Percentiles rank a stretch among this genome's conserved stretches.
Evolutionary conservation across 805 yeast genomes (phyloP).

Genomic region (Kazachstania psychrophila): DNA sequence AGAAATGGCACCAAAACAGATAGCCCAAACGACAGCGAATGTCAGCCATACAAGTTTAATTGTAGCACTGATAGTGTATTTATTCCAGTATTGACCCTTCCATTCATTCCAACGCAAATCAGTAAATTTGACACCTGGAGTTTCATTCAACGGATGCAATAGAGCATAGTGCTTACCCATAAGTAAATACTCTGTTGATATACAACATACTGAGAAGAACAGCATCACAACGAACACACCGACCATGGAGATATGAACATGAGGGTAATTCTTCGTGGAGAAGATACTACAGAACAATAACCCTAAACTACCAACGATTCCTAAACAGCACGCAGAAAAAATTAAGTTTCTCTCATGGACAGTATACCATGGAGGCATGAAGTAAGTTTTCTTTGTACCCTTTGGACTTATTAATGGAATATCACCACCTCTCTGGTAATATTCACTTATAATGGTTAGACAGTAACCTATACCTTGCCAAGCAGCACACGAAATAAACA

Average conservation of each 20-base stretch:
- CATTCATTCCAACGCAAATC: conserved; percentile 28
- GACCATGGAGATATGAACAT: conserved; percentile 58
- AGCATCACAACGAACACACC: conserved; percentile 60
- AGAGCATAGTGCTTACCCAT: conserved; percentile 39
- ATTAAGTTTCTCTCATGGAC: conserved; percentile 33
- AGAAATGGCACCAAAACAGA: conserved; percentile 48
- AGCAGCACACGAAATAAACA: conserved; percentile 71
- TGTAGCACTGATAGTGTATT: conserved; percentile 40
- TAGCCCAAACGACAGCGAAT: conserved; percentile 57
- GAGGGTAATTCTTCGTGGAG: conserved; percentile 48
- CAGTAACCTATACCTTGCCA: conserved; percentile 70
- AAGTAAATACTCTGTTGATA: conserved; percentile 37
- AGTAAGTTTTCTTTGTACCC: conserved; percentile 8
- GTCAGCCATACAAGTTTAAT: conserved; percentile 58
- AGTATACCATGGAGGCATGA: conserved; percentile 35
- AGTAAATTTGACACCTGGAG: conserved; percentile 8
- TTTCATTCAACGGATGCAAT: conserved; percentile 27
- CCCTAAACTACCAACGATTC: conserved; percentile 58
- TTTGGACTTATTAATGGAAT: conserved; percentile 36
- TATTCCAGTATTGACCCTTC: conserved; percentile 32
- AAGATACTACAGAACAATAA: conserved; percentile 66
- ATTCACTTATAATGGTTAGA: conserved; percentile 54
- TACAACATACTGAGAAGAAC: conserved; percentile 42
- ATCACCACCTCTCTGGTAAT: conserved; percentile 44
- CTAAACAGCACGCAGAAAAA: conserved; percentile 36